Conservation (phyloP, 2,329 filamentous ascomycete species). For the Truncatella angustata region DNA sequence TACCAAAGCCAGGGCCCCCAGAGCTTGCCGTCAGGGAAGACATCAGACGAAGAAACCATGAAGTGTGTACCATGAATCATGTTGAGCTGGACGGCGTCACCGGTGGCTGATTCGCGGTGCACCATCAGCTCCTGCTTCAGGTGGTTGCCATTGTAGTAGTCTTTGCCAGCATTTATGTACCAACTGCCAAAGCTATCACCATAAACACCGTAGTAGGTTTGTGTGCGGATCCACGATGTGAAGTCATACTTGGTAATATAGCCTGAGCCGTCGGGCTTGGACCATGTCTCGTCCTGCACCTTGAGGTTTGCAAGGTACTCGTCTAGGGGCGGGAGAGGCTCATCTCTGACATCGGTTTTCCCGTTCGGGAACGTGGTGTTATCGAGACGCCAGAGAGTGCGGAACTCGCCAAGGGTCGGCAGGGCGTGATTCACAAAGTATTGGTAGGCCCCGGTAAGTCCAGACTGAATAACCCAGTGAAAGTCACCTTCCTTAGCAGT, state of each 20-base stretch:
- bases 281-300: conserved; percentile 54
- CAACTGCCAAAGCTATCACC: conserved; percentile 47
- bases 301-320: conserved; percentile 44
- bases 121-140: conserved; percentile 51
- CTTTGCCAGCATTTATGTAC: conserved; percentile 50
- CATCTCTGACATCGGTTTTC: conserved; percentile 43
- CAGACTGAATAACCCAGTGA: conserved; percentile 50
- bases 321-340: conserved; percentile 38
- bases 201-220: conserved; percentile 49
- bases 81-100: conserved; percentile 51
- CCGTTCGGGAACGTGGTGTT: conserved; percentile 46
- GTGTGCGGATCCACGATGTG: conserved; percentile 29
- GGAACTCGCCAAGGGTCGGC: conserved; percentile 46
- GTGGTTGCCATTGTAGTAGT: conserved; percentile 52
- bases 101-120: conserved; percentile 47
- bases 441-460: conserved; percentile 51
- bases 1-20: conserved; percentile 45
- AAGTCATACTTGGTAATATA: conserved; percentile 53
- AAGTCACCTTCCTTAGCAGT: conserved; percentile 45
- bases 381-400: conserved; percentile 48
- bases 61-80: conserved; percentile 54
- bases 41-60: conserved; percentile 33
- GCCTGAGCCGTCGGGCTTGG: conserved; percentile 39
- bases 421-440: conserved; percentile 51
- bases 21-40: conserved; percentile 37